Conservation (phyloP, 306 rosid species). For the Cicer chorassanicum region DNA sequence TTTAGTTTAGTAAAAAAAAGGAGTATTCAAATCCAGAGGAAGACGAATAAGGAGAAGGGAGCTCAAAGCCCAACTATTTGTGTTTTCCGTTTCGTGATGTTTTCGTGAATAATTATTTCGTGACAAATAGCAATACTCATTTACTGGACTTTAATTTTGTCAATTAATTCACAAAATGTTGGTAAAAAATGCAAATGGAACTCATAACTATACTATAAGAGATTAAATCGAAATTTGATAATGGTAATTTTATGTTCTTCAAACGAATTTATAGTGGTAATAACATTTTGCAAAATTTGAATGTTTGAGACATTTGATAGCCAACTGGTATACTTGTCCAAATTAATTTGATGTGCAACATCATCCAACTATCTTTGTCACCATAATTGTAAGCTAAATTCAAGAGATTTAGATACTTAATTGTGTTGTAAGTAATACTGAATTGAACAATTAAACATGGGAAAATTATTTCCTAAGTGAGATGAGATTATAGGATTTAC, state of each 20-base stretch:
- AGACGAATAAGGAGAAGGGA: no score
- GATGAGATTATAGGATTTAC: constrained; percentile 9
- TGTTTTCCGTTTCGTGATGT: no score
- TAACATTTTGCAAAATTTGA: neutral
- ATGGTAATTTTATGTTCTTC: neutral
- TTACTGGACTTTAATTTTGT: no score
- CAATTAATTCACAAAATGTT: no score
- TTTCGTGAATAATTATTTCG: no score
- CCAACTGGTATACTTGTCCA: neutral
- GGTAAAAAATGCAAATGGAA: no score
- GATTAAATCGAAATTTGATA: neutral
- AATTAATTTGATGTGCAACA: constrained; percentile 6
- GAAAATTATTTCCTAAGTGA: neutral
- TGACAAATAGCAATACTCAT: no score
- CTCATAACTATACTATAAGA: neutral
- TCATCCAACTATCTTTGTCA: neutral
- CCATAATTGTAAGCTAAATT: neutral
- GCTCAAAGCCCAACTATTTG: no score
- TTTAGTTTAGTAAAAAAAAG: no score
- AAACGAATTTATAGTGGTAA: neutral
- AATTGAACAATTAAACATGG: neutral
- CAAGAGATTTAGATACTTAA: neutral
- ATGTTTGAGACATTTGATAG: constrained; percentile 21
- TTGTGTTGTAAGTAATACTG: no score
- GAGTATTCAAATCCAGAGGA: no score